Base-by-base conservation (phyloP, 371 early-diverging fungal genomes). In the Mucor piriformis region DNA sequence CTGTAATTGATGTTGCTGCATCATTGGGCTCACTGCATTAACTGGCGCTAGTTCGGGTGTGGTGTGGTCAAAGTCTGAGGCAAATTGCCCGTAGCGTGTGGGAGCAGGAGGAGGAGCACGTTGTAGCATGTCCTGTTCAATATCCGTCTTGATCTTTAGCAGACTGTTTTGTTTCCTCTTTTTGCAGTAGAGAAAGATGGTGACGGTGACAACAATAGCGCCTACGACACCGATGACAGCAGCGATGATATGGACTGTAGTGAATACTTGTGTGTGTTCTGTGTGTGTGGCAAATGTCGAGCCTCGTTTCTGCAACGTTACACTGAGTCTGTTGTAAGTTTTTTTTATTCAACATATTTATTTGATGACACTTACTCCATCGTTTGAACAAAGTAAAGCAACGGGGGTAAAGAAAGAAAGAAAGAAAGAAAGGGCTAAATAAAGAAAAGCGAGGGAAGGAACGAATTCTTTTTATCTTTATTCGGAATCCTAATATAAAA, bases 191-290 rank as follows among this genome's bases (percentile, higher is more conserved):
- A 72, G 24, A 34, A 69, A 67, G 12, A 69, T 58, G 8, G 66
- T 64, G 29, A 72, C 29, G 23, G 66, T 62, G 7, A 72, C 70
- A 15, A 59, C 49, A 13, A 72, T 44, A 13, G 70, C 70, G 3
- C 67, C 70, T 6, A 66, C 44, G 10, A 71, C 59, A 25, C 75
- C 75, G 43, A 76, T 53, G 20, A 68, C 59, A 54, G 70, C 76
- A 20, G 70, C 70, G 15, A 68, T 67, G 32, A 76, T 61, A 62
- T 76, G 76, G 20, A 76, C 58, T 15, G 72, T 64, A 51, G 67
- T 76, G 47, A 76, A 76, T 50, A 53, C 60, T 16, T 64, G 53
- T 37, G 65, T 67, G 40, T 75, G 67, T 23, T 73, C 57, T 47
- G 59, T 46, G 6, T 59, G 27, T 6, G 59, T 62, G 7, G 57